Evolutionary conservation across 352 stramenopile species (phyloP).

Genomic region (Pythium monospermum): DNA sequence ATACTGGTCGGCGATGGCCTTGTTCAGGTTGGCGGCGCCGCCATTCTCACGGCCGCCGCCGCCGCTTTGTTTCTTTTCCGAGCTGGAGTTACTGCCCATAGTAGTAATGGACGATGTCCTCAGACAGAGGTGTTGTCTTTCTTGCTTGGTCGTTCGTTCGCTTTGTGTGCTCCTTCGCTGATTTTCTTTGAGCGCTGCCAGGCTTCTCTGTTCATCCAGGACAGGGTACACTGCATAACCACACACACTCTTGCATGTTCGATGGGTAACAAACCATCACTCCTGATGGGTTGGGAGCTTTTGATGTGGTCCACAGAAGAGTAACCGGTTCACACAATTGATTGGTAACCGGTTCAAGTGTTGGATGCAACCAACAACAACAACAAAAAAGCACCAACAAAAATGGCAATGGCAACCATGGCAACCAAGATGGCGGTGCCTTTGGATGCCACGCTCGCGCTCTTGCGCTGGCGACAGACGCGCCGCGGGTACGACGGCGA

Average conservation of each 20-base stretch:
- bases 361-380: neutral
- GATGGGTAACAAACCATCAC: too few relatives aligned
- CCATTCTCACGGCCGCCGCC: neutral
- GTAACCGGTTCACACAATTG: neutral
- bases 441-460: slow-evolving; percentile 48
- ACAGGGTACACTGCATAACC: too few relatives aligned
- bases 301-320: neutral
- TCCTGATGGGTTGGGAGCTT: too few relatives aligned
- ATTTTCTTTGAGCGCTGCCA: too few relatives aligned
- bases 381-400: neutral
- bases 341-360: neutral
- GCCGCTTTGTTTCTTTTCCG: slow-evolving; percentile 5
- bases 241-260: too few relatives aligned
- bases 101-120: too few relatives aligned
- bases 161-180: neutral
- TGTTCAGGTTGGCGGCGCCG: slow-evolving; percentile 27
- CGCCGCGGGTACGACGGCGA: slow-evolving; percentile 52
- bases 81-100: slow-evolving; percentile 3
- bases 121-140: neutral
- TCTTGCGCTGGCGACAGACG: slow-evolving; percentile 62
- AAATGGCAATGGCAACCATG: neutral
- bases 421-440: slow-evolving; percentile 3
- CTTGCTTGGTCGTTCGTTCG: neutral
- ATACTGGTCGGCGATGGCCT: slow-evolving; percentile 49
- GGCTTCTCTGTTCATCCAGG: too few relatives aligned